Percentiles rank a stretch among this genome's conserved stretches.
Evolutionary conservation across 495 filamentous ascomycete genomes (phyloP).

Genomic region (Penicillium alfredii): DNA sequence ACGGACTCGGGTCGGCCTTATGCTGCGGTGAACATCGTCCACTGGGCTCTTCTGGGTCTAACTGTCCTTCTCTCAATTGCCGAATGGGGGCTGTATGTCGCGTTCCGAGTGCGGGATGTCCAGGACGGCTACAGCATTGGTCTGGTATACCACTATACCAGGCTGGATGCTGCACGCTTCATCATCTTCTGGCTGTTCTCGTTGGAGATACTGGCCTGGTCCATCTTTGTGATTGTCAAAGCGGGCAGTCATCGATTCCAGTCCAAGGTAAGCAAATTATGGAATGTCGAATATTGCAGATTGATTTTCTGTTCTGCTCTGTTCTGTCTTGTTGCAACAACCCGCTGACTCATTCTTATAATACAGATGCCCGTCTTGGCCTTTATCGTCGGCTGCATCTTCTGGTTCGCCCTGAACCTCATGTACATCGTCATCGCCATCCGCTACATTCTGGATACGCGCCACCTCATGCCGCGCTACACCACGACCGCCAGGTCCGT

Average conservation of each 20-base stretch:
- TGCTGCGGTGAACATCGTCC: conserved; percentile 7
- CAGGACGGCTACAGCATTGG: background rate
- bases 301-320: no score
- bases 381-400: conserved; percentile 11
- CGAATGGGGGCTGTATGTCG: conserved; percentile 14
- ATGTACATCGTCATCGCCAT: conserved; percentile 15
- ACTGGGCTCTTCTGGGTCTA: conserved; percentile 17
- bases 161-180: conserved; percentile 2
- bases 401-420: conserved; percentile 18
- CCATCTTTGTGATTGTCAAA: conserved; percentile 16
- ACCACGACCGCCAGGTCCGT: background rate
- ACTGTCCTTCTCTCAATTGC: conserved; percentile 18
- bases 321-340: no score
- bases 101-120: conserved; percentile 5
- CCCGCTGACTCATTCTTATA: conserved; percentile 1
- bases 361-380: conserved; percentile 11
- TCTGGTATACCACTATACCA: no score
- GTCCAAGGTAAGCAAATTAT: conserved; percentile 19
- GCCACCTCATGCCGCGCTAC: no score
- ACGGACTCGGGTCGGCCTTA: conserved; percentile 16
- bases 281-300: no score
- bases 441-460: conserved; percentile 12
- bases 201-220: conserved; percentile 19
- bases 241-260: conserved; percentile 15
- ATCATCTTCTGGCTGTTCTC: conserved; percentile 18